A percentile compares a stretch with the other conserved stretches of the same genome.
Conservation (phyloP, 2,329 filamentous ascomycete species). For the Dactylonectria estremocensis region DNA sequence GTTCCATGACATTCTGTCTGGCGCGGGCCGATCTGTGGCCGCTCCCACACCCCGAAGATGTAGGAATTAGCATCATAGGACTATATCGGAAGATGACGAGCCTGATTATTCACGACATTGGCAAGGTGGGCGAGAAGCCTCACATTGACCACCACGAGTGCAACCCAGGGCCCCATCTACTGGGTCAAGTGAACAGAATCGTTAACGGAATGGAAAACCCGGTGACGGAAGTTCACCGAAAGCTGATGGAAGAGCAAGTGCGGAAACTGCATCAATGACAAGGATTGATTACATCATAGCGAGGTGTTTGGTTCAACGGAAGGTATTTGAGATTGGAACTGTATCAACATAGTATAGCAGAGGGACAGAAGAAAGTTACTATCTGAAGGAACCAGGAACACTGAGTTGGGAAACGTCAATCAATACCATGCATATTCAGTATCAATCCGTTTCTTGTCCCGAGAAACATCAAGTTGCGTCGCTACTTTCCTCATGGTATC, state of each 20-base stretch:
- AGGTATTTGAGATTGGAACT: background rate
- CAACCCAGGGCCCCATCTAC: slow-evolving; percentile 40
- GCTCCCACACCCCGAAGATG: slow-evolving; percentile 43
- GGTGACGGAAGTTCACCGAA: slow-evolving; percentile 21
- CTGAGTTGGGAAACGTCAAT: background rate
- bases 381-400: background rate
- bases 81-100: slow-evolving; percentile 45
- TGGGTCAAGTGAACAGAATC: slow-evolving; percentile 38
- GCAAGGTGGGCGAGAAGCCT: slow-evolving; percentile 20
- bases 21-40: slow-evolving; percentile 53
- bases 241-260: slow-evolving; percentile 28
- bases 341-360: background rate
- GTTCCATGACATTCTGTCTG: slow-evolving; percentile 54
- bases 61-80: slow-evolving; percentile 44
- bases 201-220: slow-evolving; percentile 38
- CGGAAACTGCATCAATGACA: slow-evolving; percentile 11
- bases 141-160: slow-evolving; percentile 39
- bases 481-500: background rate
- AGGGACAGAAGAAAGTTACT: slow-evolving; percentile 16
- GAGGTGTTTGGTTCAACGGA: background rate
- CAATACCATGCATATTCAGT: background rate
- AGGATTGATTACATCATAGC: background rate
- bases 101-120: slow-evolving; percentile 49
- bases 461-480: background rate
- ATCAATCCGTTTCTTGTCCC: background rate